These are phyloP conservation scores for Letharia lupina DNA, from an alignment of 495 filamentous ascomycete species.

Conservation along the genomic window DNA sequence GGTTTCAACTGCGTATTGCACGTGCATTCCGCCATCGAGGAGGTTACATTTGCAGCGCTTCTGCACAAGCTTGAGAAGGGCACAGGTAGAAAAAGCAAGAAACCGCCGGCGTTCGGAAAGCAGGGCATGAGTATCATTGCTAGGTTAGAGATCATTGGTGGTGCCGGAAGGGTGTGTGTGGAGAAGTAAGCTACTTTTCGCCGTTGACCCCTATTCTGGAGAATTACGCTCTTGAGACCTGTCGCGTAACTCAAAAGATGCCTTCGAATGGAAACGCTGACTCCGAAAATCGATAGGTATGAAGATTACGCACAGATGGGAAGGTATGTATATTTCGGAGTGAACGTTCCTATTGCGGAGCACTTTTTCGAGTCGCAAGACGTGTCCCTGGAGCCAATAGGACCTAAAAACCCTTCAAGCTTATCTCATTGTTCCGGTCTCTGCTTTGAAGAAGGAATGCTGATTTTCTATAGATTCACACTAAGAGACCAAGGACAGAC, in stretches of 20 bases:
- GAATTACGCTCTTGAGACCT: not conserved
- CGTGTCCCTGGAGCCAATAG: not conserved
- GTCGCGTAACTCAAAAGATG: not conserved
- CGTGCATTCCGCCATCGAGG: constrained; percentile 88
- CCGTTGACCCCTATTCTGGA: not conserved
- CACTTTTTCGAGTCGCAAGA: not conserved
- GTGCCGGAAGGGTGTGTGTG: constrained; percentile 79
- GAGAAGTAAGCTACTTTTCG: constrained; percentile 41
- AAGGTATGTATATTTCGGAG: constrained; percentile 4
- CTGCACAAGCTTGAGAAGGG: constrained; percentile 96
- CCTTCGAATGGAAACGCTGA: not conserved
- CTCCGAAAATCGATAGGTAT: constrained; percentile 37
- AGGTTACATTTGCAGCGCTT: constrained; percentile 78
- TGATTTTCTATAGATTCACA: constrained; percentile 56
- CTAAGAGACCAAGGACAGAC: constrained; percentile 96
- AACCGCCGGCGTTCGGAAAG: constrained; percentile 82
- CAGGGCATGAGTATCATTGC: constrained; percentile 93
- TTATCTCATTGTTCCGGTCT: not conserved
- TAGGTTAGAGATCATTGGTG: constrained; percentile 73
- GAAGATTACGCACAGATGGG: constrained; percentile 92
- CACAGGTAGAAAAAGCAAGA: constrained; percentile 84
- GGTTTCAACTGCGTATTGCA: constrained; percentile 90
- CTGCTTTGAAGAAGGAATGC: not conserved
- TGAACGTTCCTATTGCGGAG: not conserved
- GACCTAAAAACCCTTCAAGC: not conserved